Base-by-base conservation (phyloP, 306 rosid genomes). In the Inga leiocalycina region DNA sequence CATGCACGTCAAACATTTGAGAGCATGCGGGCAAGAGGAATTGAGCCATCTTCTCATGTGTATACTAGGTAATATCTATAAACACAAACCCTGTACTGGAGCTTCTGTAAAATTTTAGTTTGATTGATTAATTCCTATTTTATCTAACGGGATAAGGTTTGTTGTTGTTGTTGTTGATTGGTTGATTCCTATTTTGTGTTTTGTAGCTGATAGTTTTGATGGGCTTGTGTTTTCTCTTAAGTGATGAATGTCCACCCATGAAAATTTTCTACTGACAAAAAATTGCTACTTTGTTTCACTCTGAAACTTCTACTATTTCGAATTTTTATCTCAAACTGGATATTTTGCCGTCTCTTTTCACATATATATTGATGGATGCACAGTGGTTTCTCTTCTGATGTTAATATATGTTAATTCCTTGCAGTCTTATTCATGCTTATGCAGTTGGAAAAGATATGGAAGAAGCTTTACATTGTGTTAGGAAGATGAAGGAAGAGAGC, bases 371-470 rank as follows among this genome's bases (percentile, higher is more conserved):
- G 76, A 44, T 59, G 71, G 75, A 61, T 73, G 51, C 62, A 80
- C 51, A 48, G 2, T 73, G 56, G 45, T 73, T 76, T 37, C 44
- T 70, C 74, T 74, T 78, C 81, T 46, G 80, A 79, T 69, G 71
- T 88, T 86, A 56, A 74, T 76, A 30, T 44, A 39, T 75, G 79
- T 88, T 75, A 83, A 88, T 82, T 86, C 66, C 75, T 71, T 90
- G 98, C 99, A 96, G 99, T 93, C 97, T 93, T 85, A 92, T 96
- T 89, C 97, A 96, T 80, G 99, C 99, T 83, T 96, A 96, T 90
- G 98, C 98, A 89, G 98, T 93, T 88, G 98, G 98, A 80, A 92
- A 97, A 93, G 99, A 96, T 86, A 96, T 96, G 99, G 98, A 91
- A 79, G 99, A 95, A 87, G 98, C 99, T 74, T 88, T 95, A 84